Evolutionary conservation across 129 eudicot genomes (phyloP), one percentile per base, ranked within the genome.

Genomic region (Lonicera japonica): DNA sequence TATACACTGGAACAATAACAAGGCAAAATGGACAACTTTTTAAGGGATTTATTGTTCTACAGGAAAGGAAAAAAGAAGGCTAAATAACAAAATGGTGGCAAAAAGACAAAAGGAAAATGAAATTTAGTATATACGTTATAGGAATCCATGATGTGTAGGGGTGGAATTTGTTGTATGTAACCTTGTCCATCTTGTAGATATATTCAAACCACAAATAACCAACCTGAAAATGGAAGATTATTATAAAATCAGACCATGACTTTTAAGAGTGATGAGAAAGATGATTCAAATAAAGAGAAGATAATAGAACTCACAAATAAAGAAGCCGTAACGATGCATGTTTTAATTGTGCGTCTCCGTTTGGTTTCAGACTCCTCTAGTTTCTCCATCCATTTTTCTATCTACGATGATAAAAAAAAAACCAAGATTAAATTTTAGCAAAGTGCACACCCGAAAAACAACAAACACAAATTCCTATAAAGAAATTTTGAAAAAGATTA

Each of bases 101-200:
- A n/a, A n/a, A n/a, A n/a, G n/a, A n/a, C n/a, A n/a, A n/a, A n/a
- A n/a, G n/a, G n/a, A n/a, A 43, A 10, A 43, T 21, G 29, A 57
- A 39, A 47, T 1, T 14, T 65, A 59, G 18, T 64, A 68, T 92
- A 36, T 25, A 90, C 97, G 89, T 90, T 81, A 90, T 90, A 15
- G 97, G 97, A 39, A 90, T 90, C 97, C 97, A 90, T 58, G 97
- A 90, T 41, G 97, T 90, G 92, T 86, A 86, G 22, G 97, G 97
- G 68, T 90, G 97, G 65, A 66, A 80, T 80, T 83, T 90, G 79
- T 86, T 90, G 76, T 90, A 90, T 61, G 95, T 57, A 64, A 78
- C 70, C 66, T 83, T 90, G 79, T 90, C 97, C 89, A 86, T 66
- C 85, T 81, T 90, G 87, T 90, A 90, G 58, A 86, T 83, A 73